Conservation (phyloP, 306 rosid species). For the Quercus parvula region DNA sequence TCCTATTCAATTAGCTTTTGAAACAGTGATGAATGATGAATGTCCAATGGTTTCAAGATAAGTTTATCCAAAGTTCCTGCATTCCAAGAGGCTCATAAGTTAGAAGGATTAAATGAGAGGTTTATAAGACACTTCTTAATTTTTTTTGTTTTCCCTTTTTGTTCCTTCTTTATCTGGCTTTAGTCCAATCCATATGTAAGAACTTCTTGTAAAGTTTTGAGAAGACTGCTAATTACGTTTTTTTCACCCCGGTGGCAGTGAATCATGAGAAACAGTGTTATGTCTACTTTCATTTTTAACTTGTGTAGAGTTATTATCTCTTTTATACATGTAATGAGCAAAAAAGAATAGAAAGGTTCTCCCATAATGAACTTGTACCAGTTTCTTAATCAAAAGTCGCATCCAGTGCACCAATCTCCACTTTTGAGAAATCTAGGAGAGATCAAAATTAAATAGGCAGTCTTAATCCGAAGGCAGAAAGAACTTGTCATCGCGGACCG, state of each 20-base stretch:
- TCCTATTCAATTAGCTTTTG: slow-evolving; percentile 10
- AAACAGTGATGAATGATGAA: neutral
- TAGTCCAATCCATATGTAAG: neutral
- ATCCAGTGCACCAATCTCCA: too few relatives aligned
- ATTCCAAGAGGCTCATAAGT: neutral
- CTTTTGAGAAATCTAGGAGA: too few relatives aligned
- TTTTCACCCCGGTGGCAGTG: neutral
- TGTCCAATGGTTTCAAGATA: neutral
- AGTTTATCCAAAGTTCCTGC: neutral
- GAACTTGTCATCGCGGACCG: too few relatives aligned
- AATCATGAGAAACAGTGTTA: neutral
- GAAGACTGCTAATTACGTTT: neutral
- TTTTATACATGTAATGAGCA: neutral
- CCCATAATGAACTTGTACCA: neutral
- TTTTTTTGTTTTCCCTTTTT: neutral
- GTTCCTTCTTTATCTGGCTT: neutral
- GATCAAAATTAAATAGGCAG: neutral
- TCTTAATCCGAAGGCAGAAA: too few relatives aligned
- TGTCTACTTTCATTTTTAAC: neutral
- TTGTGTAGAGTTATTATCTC: neutral
- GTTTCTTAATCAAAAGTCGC: neutral
- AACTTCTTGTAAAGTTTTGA: neutral
- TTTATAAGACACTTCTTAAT: neutral
- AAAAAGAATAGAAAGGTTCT: neutral
- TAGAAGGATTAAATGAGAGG: neutral